These are phyloP conservation scores for Umbelopsis isabellina DNA, from an alignment of 192 early-diverging fungal species.

Conservation along the genomic window DNA sequence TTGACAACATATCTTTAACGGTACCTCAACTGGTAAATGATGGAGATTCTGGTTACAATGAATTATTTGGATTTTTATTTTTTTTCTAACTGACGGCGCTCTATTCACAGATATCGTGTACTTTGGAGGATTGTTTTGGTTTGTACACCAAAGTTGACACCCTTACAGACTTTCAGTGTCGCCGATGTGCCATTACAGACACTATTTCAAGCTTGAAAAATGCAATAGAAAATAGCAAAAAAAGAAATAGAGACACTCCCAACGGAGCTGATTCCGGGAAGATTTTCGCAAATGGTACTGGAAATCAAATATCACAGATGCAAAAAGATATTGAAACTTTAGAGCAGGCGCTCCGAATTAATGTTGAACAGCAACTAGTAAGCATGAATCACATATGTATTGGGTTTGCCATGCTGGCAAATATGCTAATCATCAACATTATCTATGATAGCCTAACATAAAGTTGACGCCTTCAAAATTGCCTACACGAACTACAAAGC, in stretches of 20 bases:
- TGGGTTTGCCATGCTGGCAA: background rate
- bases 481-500: constrained; percentile 63
- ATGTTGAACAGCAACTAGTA: constrained; percentile 55
- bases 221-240: constrained; percentile 30
- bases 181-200: constrained; percentile 58
- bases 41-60: too few relatives aligned
- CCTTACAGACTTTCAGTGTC: constrained; percentile 69
- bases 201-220: constrained; percentile 46
- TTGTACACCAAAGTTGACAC: constrained; percentile 68
- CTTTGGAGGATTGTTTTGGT: constrained; percentile 65
- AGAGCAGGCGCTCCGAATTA: constrained; percentile 41
- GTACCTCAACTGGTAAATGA: constrained; percentile 52
- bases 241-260: constrained; percentile 3
- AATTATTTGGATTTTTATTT: background rate
- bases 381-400: background rate
- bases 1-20: constrained; percentile 71
- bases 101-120: constrained; percentile 45
- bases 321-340: constrained; percentile 40
- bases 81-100: too few relatives aligned
- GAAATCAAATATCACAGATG: constrained; percentile 6
- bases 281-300: background rate
- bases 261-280: background rate
- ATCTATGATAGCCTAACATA: constrained; percentile 33
- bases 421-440: background rate
- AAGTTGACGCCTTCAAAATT: constrained; percentile 30